phyloP scores from a whole-genome alignment of 768 basidiomycete genomes.

The Serendipita indica region DNA sequence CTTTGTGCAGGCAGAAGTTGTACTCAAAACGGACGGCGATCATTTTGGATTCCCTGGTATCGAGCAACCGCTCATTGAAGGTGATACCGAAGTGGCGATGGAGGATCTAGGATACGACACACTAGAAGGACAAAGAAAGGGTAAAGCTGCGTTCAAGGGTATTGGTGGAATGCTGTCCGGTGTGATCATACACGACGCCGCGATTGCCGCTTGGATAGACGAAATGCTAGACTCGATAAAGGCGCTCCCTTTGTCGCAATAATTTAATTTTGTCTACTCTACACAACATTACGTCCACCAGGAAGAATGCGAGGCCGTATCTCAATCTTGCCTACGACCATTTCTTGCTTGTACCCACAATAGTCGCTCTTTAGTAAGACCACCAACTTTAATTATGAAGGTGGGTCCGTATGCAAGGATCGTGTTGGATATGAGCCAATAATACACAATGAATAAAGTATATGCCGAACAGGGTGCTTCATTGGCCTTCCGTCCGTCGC shows the following conservation, averaged over 20 bases:
- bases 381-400: too few relatives aligned
- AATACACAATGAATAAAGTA: too few relatives aligned
- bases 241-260: not conserved
- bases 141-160: slow-evolving; percentile 5
- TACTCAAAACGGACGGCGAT: slow-evolving; percentile 61
- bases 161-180: not conserved
- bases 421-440: too few relatives aligned
- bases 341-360: too few relatives aligned
- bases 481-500: too few relatives aligned
- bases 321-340: too few relatives aligned
- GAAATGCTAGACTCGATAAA: slow-evolving; percentile 2
- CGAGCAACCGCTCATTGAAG: slow-evolving; percentile 11
- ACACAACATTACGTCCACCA: too few relatives aligned
- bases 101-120: not conserved
- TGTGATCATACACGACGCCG: not conserved
- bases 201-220: not conserved
- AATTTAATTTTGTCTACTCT: not conserved
- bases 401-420: too few relatives aligned
- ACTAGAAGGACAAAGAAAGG: not conserved
- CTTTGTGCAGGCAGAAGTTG: slow-evolving; percentile 52
- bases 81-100: slow-evolving; percentile 4
- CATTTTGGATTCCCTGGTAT: slow-evolving; percentile 84
- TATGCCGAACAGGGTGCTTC: too few relatives aligned
- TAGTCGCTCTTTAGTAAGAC: too few relatives aligned
- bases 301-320: too few relatives aligned